These are phyloP conservation scores for Exophiala sp. DNA, from an alignment of 2,329 filamentous ascomycete species.

Conservation along the genomic window DNA sequence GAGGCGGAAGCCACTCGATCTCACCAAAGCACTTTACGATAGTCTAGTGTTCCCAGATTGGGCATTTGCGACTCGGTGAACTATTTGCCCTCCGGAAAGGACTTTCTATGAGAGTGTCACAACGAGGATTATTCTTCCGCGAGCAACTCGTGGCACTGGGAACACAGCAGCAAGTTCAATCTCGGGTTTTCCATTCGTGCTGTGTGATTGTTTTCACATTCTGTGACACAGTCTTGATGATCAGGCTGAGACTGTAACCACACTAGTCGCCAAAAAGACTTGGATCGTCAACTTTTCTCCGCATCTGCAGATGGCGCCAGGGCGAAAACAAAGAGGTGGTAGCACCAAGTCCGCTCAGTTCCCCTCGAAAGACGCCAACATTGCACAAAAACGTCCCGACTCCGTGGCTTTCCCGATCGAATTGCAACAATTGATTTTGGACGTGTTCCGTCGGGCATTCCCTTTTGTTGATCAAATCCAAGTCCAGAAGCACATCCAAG, in stretches of 20 bases:
- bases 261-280: not conserved
- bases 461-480: constrained; percentile 44
- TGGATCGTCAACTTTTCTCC: too few relatives aligned
- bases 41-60: too few relatives aligned
- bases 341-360: constrained; percentile 1
- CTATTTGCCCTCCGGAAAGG: too few relatives aligned
- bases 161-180: constrained; percentile 8
- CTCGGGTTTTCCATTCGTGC: constrained; percentile 13
- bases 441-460: constrained; percentile 69
- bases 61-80: too few relatives aligned
- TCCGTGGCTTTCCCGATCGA: constrained; percentile 41
- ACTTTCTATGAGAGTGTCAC: not conserved
- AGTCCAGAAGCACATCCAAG: constrained; percentile 62
- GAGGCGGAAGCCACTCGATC: too few relatives aligned
- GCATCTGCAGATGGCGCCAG: constrained; percentile 9
- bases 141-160: not conserved
- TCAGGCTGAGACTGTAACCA: constrained; percentile 6
- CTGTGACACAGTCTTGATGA: not conserved
- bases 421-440: constrained; percentile 67
- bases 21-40: too few relatives aligned
- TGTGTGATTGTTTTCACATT: not conserved
- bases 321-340: constrained; percentile 12
- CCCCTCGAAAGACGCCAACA: not conserved
- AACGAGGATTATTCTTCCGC: not conserved
- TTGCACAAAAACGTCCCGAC: constrained; percentile 7